Base-by-base conservation (phyloP, 768 basidiomycete genomes). In the Phanerochaete carnosa region DNA sequence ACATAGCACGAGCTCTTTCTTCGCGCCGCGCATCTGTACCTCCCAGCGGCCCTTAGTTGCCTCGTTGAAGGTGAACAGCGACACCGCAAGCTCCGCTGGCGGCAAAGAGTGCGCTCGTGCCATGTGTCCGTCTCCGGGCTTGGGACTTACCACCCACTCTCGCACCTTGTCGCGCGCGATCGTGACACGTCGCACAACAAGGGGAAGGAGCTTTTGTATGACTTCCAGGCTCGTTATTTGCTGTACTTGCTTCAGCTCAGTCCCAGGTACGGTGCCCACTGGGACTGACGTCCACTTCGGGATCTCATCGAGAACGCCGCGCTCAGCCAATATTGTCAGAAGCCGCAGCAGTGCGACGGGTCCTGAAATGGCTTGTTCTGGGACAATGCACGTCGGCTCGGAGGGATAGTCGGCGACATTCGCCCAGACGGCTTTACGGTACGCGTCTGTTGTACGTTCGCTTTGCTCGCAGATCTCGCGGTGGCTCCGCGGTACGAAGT, bases 51-150 rank as follows among this genome's bases (percentile, higher is more conserved):
- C 72, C 25, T 68, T 55, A 0, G 72, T 69, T 5, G 65, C 69
- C 1, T 55, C 62, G 55, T 75, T 71, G 37, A 76, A 72, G 9
- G 67, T 61, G 7, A 74, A 61, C 15, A 76, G 43, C 1, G 71
- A 70, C 15, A 66, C 67, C 9, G 75, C 70, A 5, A 76, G 69
- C 60, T 76, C 73, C 8, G 75, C 74, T 2, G 70, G 69, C 29
- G 15, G 22, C 4, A 23, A 23, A 33, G 35, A 47, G 30, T 49
- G 19, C 22, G 46, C n/a, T 16, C 37, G 50, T 30, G 58, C 58
- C 35, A 28, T 13, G 39, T 11, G 37, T 16, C 12, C 23, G 3
- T 9, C 25, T 3, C 19, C 28, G 9, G 45, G 45, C 22, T 9
- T 26, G 6, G 39, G 45, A 22, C 12, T 32, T 12, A 23, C 12